Base-by-base conservation (phyloP, 805 yeast species). In the Ogataea paradorogensis region DNA sequence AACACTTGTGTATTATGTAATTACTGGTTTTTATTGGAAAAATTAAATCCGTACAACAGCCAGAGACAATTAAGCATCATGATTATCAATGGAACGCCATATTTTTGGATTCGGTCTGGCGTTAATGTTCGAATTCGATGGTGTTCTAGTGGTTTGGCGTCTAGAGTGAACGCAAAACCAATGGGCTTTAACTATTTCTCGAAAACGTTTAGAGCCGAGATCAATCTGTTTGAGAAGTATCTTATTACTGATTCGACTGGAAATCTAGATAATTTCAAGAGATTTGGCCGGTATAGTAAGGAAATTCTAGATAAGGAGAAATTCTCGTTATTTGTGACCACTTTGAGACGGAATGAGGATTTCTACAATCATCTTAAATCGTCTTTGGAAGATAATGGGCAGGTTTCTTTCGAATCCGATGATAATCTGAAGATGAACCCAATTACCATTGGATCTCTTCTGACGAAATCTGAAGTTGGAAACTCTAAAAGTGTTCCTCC, bases 111-210 rank as follows among this genome's bases (percentile, higher is more conserved):
- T 9, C n/a, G 25, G 9, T 23, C 25, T 23, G n/a, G n/a, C 25
- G 25, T 8, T 6, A 23, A 10, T 7, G n/a, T 7, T 9, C 14
- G 20, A 6, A 20, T 20, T 27, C n/a, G 20, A 11, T 30, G 30
- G 7, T 26, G 10, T n/a, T 9, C n/a, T 27, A 18, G n/a, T 24
- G 18, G 27, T 8, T 18, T 4, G 15, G 24, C 31, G 13, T 9
- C 20, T 8, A 16, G 15, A 20, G 5, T 27, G 15, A 13, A 22
- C 8, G 1, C 23, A 3, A 42, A 42, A 32, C 59, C 61, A 15
- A 36, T 43, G 30, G 63, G 61, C 5, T 59, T 47, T 30, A 33
- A 48, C 0, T 47, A 54, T 24, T 49, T 60, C 32, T 27, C 38
- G 7, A 15, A 29, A 9, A 44, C 44, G 14, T 60, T 55, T 40